Percentiles rank a stretch among this genome's conserved stretches.
Evolutionary conservation across 1,284 basidiomycete genomes (phyloP).

Genomic region (Coniophora puteana): DNA sequence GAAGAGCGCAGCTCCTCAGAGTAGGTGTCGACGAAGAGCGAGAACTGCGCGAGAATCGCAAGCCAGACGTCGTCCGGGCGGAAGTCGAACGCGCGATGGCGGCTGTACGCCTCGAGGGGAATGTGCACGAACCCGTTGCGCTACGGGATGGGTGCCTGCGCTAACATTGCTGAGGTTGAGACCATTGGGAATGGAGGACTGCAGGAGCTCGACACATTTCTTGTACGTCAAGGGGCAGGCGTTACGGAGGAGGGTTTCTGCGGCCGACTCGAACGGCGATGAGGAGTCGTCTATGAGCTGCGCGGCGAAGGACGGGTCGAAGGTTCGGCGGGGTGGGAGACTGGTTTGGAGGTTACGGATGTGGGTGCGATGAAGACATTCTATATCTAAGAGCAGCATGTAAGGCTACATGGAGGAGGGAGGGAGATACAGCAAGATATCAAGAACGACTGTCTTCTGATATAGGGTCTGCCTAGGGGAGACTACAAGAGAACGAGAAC

Average conservation of each 20-base stretch:
- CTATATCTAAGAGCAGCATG: too few species aligned
- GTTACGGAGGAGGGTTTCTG: conserved; percentile 5
- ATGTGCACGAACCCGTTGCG: conserved; percentile 25
- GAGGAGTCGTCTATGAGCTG: conserved; percentile 26
- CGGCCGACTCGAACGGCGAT: conserved; percentile 16
- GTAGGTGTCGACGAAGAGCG: conserved; percentile 34
- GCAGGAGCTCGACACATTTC: conserved; percentile 1
- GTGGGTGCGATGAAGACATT: too few species aligned
- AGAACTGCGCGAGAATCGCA: conserved; percentile 32
- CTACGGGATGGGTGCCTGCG: conserved; percentile 8
- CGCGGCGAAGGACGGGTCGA: too few species aligned
- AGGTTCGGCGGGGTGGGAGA: conserved; percentile 20
- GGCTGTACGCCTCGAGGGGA: conserved; percentile 23
- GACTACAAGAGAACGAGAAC: too few species aligned
- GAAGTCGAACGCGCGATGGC: conserved; percentile 22
- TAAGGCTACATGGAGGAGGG: too few species aligned
- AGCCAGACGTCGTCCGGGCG: conserved; percentile 35
- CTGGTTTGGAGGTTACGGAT: conserved; percentile 23
- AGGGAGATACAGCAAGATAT: too few species aligned
- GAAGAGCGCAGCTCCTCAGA: conserved; percentile 29
- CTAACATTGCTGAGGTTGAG: not conserved
- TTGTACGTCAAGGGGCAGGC: not conserved
- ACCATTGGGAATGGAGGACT: conserved; percentile 4
- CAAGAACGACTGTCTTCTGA: too few species aligned
- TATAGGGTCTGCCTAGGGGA: too few species aligned